Base-by-base conservation (phyloP, 2,329 filamentous ascomycete species). In the Beauveria medogensis region DNA sequence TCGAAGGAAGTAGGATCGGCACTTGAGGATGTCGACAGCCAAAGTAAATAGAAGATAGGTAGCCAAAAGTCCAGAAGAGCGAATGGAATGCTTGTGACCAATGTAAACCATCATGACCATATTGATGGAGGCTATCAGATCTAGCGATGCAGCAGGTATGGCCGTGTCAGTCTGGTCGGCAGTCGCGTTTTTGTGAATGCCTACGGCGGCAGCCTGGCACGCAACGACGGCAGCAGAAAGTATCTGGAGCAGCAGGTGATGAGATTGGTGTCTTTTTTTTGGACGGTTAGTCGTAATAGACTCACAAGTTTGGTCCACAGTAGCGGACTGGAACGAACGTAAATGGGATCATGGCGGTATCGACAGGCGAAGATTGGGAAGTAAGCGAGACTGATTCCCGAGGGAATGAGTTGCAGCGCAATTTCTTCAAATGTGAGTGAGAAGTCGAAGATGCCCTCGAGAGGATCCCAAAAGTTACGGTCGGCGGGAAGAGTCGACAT, bases 1-100 rank as follows among this genome's bases (percentile, higher is more conserved):
- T 7, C 72, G 68, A 5, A 74, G 62, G 66, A 70, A 74, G 0
- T 72, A 65, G 0, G 73, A 74, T 30, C 74, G 64, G 2, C 67
- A 62, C 9, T 67, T 64, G 1, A 72, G 69, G 22, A 70, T 63
- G 24, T 76, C 73, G 28, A 73, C 67, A 9, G 73, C 46, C 2
- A 70, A 62, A 0, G 71, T 70, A 3, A 69, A 54, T 40, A 74
- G 59, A 5, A 76, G 67, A 46, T 71, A 76, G 3, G 56, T 14
- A 24, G 63, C 66, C 14, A 75, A 62, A 0, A 75, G 43, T 0
- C 67, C 62, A 0, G 74, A 74, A 0, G 74, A 73, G 14, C 68
- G 66, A 2, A 65, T 62, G 3, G 71, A 69, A 8, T 67, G 69
- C 16, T 44, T 62, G 46, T 77, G 74, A 59, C 75, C 74, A 0